These are phyloP conservation scores for Saccharomyces hybrid DNA, from an alignment of 1,139 yeast genomes.

Conservation along the genomic window DNA sequence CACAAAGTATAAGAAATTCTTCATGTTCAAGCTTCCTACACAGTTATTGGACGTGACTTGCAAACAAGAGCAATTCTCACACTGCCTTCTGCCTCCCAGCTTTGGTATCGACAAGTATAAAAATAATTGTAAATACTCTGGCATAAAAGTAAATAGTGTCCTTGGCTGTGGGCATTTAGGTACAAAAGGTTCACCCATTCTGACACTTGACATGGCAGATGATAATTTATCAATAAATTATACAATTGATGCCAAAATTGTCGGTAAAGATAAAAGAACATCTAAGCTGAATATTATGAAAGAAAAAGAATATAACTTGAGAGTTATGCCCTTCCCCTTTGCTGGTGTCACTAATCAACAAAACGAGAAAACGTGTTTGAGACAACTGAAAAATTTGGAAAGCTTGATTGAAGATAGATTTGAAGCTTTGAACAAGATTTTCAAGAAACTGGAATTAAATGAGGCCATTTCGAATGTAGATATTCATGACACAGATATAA, in stretches of 20 bases:
- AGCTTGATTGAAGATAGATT: conserved; percentile 19
- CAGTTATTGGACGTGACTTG: conserved; percentile 52
- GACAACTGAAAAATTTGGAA: conserved; percentile 17
- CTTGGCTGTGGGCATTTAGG: conserved; percentile 39
- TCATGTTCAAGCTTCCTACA: conserved; percentile 56
- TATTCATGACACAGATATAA: conserved; percentile 18
- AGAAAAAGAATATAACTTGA: conserved; percentile 28
- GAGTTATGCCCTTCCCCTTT: conserved; percentile 36
- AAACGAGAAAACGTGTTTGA: conserved; percentile 7
- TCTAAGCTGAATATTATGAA: conserved; percentile 22
- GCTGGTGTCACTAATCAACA: conserved; percentile 3
- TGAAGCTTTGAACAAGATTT: conserved; percentile 16
- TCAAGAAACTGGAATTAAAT: conserved; percentile 13
- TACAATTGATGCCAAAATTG: conserved; percentile 29
- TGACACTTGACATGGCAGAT: conserved; percentile 33
- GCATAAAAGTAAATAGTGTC: conserved; percentile 26
- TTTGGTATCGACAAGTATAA: conserved; percentile 48
- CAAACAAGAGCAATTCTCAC: conserved; percentile 45
- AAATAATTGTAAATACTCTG: conserved; percentile 30
- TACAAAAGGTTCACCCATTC: conserved; percentile 34
- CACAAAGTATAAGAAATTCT: conserved; percentile 50
- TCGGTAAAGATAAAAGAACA: conserved; percentile 22
- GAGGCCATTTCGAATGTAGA: conserved; percentile 18
- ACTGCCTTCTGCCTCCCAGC: conserved; percentile 57
- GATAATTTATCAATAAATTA: conserved; percentile 29